Conservation (phyloP, 768 basidiomycete genomes). For the Dendrothele bispora region DNA sequence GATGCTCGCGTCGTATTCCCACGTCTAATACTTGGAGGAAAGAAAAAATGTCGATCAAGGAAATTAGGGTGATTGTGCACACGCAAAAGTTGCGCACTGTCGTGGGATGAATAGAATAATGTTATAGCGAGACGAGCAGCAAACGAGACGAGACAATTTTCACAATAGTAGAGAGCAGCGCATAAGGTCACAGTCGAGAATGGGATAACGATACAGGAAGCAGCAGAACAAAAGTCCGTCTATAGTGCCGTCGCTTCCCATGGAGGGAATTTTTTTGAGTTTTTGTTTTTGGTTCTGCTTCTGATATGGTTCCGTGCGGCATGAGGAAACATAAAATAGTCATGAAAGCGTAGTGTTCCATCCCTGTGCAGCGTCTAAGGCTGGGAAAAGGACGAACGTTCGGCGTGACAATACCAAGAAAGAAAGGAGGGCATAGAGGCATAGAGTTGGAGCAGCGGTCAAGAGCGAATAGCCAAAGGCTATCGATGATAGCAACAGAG, state of each 20-base stretch:
- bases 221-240: background rate
- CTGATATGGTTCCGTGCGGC: slow-evolving; percentile 8
- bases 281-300: slow-evolving; percentile 13
- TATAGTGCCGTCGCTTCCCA: background rate
- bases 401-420: background rate
- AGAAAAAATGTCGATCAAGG: slow-evolving; percentile 3
- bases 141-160: slow-evolving; percentile 48
- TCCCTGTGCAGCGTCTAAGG: too few relatives aligned
- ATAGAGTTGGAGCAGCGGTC: slow-evolving; percentile 9
- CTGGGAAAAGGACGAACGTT: too few relatives aligned
- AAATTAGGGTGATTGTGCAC: slow-evolving; percentile 7
- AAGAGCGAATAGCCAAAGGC: slow-evolving; percentile 15
- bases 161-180: slow-evolving; percentile 73
- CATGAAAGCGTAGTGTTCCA: too few relatives aligned
- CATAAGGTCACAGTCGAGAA: slow-evolving; percentile 43
- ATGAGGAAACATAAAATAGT: background rate
- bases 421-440: slow-evolving; percentile 1
- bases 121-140: slow-evolving; percentile 21
- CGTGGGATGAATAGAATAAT: slow-evolving; percentile 8
- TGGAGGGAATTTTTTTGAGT: slow-evolving; percentile 8
- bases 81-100: slow-evolving; percentile 1
- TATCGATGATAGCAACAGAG: too few relatives aligned
- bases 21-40: slow-evolving; percentile 7
- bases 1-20: slow-evolving; percentile 33
- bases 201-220: slow-evolving; percentile 22